phyloP scores from a whole-genome alignment of 345 rosid genomes.

The Boechera stricta region DNA sequence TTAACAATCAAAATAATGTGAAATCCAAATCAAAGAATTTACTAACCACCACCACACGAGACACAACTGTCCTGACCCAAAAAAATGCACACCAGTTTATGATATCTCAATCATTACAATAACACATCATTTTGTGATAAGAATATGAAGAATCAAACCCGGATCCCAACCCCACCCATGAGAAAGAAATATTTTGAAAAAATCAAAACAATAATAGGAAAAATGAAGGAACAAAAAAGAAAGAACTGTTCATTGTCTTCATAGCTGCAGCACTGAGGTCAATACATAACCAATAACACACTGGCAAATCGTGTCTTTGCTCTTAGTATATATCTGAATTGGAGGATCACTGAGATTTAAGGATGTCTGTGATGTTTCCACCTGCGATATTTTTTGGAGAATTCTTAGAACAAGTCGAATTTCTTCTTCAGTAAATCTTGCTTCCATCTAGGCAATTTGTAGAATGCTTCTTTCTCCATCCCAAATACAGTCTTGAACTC shows the following conservation, averaged over 20 bases:
- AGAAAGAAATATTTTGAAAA: background rate
- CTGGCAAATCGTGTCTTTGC: constrained; percentile 16
- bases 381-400: background rate
- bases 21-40: constrained; percentile 41
- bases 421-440: constrained; percentile 88
- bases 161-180: constrained; percentile 37
- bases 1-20: constrained; percentile 16
- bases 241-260: constrained; percentile 21
- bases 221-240: background rate
- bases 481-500: constrained; percentile 76
- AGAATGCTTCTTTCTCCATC: constrained; percentile 69
- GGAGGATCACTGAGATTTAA: constrained; percentile 10
- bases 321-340: constrained; percentile 25
- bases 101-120: constrained; percentile 28
- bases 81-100: constrained; percentile 1
- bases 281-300: constrained; percentile 17
- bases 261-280: constrained; percentile 34
- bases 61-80: constrained; percentile 22
- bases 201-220: constrained; percentile 11
- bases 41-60: constrained; percentile 31
- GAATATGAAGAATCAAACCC: constrained; percentile 31
- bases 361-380: constrained; percentile 24
- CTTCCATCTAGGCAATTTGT: constrained; percentile 88
- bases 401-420: constrained; percentile 66
- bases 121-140: constrained; percentile 31